These are phyloP conservation scores for Oxalis stricta DNA, from an alignment of 441 rosid species.

Conservation along the genomic window DNA sequence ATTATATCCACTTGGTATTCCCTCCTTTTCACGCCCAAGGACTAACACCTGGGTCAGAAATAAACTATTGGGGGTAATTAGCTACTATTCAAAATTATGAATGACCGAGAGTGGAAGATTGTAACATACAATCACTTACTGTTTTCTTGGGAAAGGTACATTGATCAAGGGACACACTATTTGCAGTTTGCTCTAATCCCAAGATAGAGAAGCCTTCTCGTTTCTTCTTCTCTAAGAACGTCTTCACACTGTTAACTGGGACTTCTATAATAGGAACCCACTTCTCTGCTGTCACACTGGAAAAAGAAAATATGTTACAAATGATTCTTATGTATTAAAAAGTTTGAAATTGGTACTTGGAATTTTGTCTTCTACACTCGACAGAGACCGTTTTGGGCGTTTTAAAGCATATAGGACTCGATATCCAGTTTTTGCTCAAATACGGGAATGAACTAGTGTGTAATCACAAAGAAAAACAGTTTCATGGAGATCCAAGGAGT, in stretches of 20 bases:
- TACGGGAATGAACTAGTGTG: too few species aligned
- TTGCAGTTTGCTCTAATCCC: slow-evolving; percentile 95
- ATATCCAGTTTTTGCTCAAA: too few species aligned
- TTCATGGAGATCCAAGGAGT: not conserved
- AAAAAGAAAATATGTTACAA: slow-evolving; percentile 12
- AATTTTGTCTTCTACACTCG: too few species aligned
- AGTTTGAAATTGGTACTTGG: not conserved
- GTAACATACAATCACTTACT: slow-evolving; percentile 23
- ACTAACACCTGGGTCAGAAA: slow-evolving; percentile 91
- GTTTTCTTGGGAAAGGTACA: slow-evolving; percentile 61
- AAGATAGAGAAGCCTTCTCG: slow-evolving; percentile 78
- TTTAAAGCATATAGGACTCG: too few species aligned
- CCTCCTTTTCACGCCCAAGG: slow-evolving; percentile 91
- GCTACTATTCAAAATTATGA: slow-evolving; percentile 13
- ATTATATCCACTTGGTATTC: slow-evolving; percentile 88
- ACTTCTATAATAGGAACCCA: slow-evolving; percentile 94
- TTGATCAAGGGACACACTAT: slow-evolving; percentile 64
- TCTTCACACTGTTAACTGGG: slow-evolving; percentile 61
- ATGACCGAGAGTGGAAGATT: not conserved
- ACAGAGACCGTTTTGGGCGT: too few species aligned
- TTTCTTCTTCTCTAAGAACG: slow-evolving; percentile 75
- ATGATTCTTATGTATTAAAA: slow-evolving; percentile 1
- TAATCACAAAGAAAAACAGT: not conserved
- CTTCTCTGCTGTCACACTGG: slow-evolving; percentile 92
- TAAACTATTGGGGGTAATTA: too few species aligned